Evolutionary conservation across 1,284 basidiomycete genomes (phyloP).

Genomic region (Rhodotorula mucilaginosa): DNA sequence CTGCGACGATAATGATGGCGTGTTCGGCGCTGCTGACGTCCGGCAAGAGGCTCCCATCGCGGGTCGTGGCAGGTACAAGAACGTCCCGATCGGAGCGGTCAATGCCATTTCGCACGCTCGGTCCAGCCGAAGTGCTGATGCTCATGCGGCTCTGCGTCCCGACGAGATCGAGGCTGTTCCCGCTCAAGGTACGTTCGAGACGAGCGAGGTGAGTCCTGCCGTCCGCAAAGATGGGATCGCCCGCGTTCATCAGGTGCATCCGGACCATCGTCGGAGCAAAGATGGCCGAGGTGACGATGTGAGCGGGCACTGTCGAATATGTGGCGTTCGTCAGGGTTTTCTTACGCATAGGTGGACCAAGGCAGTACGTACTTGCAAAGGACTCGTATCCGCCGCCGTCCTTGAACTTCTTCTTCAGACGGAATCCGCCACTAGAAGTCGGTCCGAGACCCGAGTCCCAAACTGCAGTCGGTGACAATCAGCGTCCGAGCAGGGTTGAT

Average conservation of each 20-base stretch:
- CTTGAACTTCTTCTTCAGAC: conserved; percentile 25
- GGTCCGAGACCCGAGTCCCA: conserved; percentile 32
- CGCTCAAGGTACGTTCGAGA: conserved; percentile 7
- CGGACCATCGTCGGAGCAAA: conserved; percentile 39
- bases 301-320: conserved; percentile 27
- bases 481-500: not conserved
- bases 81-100: not conserved
- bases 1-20: conserved; percentile 39
- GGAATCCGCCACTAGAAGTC: conserved; percentile 18
- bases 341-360: too few relatives aligned
- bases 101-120: not conserved
- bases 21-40: conserved; percentile 19
- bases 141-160: not conserved
- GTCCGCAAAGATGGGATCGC: conserved; percentile 37
- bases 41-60: not conserved
- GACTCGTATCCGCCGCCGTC: conserved; percentile 31
- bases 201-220: conserved; percentile 27
- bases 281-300: conserved; percentile 42
- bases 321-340: not conserved
- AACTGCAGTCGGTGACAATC: conserved; percentile 1
- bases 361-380: conserved; percentile 29
- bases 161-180: conserved; percentile 7
- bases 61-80: not conserved
- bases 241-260: conserved; percentile 25
- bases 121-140: not conserved